Base-by-base conservation (phyloP, 345 rosid species). In the Isatis tinctoria region DNA sequence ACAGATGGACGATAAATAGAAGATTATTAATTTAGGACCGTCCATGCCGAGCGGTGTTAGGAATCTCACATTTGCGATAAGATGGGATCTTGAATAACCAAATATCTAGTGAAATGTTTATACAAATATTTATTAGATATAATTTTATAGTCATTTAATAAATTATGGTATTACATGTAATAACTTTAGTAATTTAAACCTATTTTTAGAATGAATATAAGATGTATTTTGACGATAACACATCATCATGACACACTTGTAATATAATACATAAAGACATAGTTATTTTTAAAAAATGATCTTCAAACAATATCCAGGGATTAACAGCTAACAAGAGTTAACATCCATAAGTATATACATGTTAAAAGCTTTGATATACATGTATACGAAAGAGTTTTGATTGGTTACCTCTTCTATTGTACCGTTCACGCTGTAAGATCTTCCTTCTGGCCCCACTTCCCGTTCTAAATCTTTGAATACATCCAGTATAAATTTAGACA, bases 381-480 rank as follows among this genome's bases (percentile, higher is more conserved):
- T 20, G 54, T 49, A 49, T 20, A 49, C 54, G 20, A 1, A 10
- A 49, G 28, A 49, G 51, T 18, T 48, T 52, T 53, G 12, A 17
- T 30, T 43, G 10, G 33, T 60, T 60, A 71, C 76, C 70, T 53
- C 64, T 30, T 73, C 57, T 30, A 41, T 10, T 18, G 76, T 41
- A 28, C 35, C 22, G 9, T 32, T 22, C 9, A 72, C 44, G 57
- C 6, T 41, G 40, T 17, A 53, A 4, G 54, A n/a, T 32, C 44
- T 57, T 45, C 44, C 72, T 65, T 66, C 52, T 37, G 40, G 10
- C 9, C 35, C 12, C 7, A 66, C 33, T 27, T 44, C 53, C 26
- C 9, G 36, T 45, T 58, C 35, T 4, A 57, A 33, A 27, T 65
- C 60, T 33, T 74, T 3, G 6, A 20, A 58, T 26, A 37, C 8